A percentile compares a stretch with the other conserved stretches of the same genome.
phyloP scores from a whole-genome alignment of 495 filamentous ascomycete species.

The Daldinia grandis region DNA sequence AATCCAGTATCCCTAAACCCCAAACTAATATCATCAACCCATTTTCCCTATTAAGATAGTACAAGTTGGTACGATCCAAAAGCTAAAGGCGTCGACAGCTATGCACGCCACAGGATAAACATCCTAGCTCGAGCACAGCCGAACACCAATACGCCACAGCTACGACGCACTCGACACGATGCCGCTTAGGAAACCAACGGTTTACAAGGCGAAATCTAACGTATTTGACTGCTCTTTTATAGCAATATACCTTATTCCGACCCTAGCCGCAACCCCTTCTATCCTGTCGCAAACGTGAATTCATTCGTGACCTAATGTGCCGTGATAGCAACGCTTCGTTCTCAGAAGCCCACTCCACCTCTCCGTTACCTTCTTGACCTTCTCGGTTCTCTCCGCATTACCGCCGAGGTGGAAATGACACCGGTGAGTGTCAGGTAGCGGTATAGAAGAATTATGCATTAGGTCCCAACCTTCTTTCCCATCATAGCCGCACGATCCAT shows the following conservation, averaged over 20 bases:
- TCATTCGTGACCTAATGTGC: conserved; percentile 21
- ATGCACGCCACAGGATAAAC: conserved; percentile 14
- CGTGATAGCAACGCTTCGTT: conserved; percentile 20
- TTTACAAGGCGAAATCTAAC: conserved; percentile 16
- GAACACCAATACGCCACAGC: conserved; percentile 16
- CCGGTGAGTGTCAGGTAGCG: conserved; percentile 3
- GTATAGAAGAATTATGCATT: conserved; percentile 35
- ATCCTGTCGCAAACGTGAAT: conserved; percentile 22
- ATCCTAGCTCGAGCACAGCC: conserved; percentile 17
- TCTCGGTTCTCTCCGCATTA: conserved; percentile 6
- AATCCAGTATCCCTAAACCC: background rate
- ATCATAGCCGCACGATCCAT: background rate
- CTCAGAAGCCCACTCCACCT: conserved; percentile 7
- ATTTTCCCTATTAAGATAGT: conserved; percentile 4
- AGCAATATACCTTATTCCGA: conserved; percentile 32
- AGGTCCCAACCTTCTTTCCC: conserved; percentile 14
- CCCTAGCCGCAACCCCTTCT: conserved; percentile 7
- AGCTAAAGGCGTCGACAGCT: background rate
- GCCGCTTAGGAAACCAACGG: conserved; percentile 12
- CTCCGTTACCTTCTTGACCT: background rate
- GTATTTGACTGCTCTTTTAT: conserved; percentile 35
- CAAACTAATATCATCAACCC: background rate
- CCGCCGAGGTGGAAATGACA: conserved; percentile 16
- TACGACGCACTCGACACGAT: conserved; percentile 29
- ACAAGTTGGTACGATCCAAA: conserved; percentile 26